Evolutionary conservation across 2,329 filamentous ascomycete genomes (phyloP).

Genomic region (Beauveria sp.): DNA sequence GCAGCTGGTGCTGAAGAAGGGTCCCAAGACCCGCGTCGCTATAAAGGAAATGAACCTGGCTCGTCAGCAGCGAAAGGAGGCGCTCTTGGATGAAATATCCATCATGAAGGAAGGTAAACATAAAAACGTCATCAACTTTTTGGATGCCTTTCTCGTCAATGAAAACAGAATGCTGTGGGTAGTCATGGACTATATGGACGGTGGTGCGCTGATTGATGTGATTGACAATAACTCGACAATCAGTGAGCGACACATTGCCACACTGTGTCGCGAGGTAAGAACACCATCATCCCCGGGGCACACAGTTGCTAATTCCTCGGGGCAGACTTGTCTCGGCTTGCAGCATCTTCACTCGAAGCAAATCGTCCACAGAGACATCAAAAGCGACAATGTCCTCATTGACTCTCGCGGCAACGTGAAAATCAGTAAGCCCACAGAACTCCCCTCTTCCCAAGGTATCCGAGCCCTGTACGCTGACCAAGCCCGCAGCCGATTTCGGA

Average conservation of each 20-base stretch:
- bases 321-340: conserved; percentile 85
- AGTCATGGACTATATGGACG: conserved; percentile 99
- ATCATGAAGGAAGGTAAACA: conserved; percentile 99
- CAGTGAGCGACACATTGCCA: conserved; percentile 93
- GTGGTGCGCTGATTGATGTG: conserved; percentile 91
- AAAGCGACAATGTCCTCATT: conserved; percentile 95
- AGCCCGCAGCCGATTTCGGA: conserved; percentile 82
- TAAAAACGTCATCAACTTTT: conserved; percentile 96
- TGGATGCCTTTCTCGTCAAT: conserved; percentile 93
- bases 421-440: conserved; percentile 61
- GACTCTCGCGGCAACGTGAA: conserved; percentile 94
- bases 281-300: background rate
- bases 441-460: no score
- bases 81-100: conserved; percentile 99
- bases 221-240: conserved; percentile 96
- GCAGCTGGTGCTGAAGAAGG: conserved; percentile 70
- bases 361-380: conserved; percentile 98
- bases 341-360: conserved; percentile 92
- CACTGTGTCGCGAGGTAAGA: conserved; percentile 87
- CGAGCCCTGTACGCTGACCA: no score
- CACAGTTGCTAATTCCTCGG: conserved; percentile 14
- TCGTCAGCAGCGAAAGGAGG: conserved; percentile 91
- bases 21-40: conserved; percentile 79
- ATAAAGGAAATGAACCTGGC: conserved; percentile 99
- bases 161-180: conserved; percentile 97